Evolutionary conservation across 2,329 filamentous ascomycete species (phyloP).

Genomic region (Trichophyton mentagrophytes): DNA sequence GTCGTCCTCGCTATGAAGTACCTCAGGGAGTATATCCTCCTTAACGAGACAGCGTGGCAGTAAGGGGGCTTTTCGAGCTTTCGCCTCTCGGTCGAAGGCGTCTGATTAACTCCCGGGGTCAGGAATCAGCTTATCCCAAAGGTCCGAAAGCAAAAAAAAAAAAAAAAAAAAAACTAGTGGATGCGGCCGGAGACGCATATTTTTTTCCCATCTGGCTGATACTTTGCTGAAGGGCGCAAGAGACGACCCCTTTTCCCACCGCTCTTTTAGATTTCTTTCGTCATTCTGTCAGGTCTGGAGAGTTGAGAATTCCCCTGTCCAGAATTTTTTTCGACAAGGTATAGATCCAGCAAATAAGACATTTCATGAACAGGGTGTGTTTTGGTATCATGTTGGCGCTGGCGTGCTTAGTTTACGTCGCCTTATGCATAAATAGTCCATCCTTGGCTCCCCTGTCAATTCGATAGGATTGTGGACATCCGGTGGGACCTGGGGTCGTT

Average conservation of each 20-base stretch:
- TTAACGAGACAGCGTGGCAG: not conserved
- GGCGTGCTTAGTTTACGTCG: not conserved
- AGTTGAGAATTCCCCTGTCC: not conserved
- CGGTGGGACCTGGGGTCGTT: not conserved
- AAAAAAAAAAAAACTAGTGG: not conserved
- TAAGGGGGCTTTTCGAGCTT: not conserved
- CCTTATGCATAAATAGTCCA: not conserved
- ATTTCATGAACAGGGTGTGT: not conserved
- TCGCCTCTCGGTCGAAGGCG: not conserved
- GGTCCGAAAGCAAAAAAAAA: too few relatives aligned
- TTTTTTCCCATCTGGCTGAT: not conserved
- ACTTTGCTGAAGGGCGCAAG: not conserved
- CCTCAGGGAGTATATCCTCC: not conserved
- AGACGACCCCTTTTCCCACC: not conserved
- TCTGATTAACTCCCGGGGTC: not conserved
- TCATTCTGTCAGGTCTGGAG: not conserved
- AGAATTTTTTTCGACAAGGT: not conserved
- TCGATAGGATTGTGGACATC: too few relatives aligned
- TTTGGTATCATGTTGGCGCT: constrained; percentile 2
- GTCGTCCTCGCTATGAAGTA: not conserved
- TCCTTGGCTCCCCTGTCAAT: not conserved
- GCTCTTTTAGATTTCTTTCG: not conserved
- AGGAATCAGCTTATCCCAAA: too few relatives aligned
- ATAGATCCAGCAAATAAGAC: not conserved
- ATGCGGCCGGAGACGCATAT: not conserved